Evolutionary conservation across 164 flowering plant species (phyloP), one percentile per base, ranked within the genome.

Genomic region (Cinnamomum micranthum): DNA sequence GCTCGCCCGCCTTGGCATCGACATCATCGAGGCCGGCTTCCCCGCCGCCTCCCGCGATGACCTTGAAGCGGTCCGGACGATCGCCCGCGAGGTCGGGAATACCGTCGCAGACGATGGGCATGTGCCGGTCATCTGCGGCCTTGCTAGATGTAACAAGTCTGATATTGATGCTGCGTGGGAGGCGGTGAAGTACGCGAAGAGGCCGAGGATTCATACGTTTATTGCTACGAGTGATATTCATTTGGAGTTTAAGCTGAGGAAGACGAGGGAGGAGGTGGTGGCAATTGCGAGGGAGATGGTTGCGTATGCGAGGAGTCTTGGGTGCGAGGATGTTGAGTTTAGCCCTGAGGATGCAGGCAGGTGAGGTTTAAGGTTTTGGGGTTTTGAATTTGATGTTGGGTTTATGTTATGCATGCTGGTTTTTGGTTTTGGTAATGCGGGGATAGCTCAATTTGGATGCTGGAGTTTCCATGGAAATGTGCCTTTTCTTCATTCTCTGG

Each of bases 311-410:
- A 82, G 95, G 85, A 89, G 93, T 71, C 84, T 96, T 84, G 99
- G 97, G 0, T 96, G 98, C 55, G 68, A 87, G 7, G 99, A 96
- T 79, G 93, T 96, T 19, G 99, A 96, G 80, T 96, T 96, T 69
- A 96, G 99, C 72, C 98, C 98, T 0, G 99, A 92, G 78, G 99
- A 96, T 81, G 99, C 99, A 58, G 99, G 99, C 78, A 92, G 99
- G 99, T 92, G 22, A 28, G 28, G 6, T 23, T 13, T 65, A 20
- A 1, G n/a, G 24, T 64, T 64, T 28, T 64, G 4, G 67, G 25
- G 1, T 64, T 64, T 22, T 15, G 17, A 25, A 64, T 22, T 60
- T 22, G 63, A 59, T 35, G 47, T 7, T 11, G 6, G 63, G 22
- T 59, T 31, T 31, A 31, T 31, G 35, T 31, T 31, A 0, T 59